These are phyloP conservation scores for Verticillium alfalfae DNA, from an alignment of 2,329 filamentous ascomycete genomes.

Conservation along the genomic window DNA sequence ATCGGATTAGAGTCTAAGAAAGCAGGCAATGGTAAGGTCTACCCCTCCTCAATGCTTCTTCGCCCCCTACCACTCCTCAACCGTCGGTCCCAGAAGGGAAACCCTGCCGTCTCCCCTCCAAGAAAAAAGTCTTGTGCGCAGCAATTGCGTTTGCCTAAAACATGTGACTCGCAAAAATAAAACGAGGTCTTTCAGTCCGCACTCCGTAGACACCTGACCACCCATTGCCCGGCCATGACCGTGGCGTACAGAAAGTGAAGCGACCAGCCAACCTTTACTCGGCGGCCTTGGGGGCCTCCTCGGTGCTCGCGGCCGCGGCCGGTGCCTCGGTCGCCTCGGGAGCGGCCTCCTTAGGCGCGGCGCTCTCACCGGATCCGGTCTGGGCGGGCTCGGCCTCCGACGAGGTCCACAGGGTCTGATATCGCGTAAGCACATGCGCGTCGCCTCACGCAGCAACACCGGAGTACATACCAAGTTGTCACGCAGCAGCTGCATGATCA, in stretches of 20 bases:
- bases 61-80: conserved; percentile 25
- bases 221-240: conserved; percentile 37
- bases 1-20: conserved; percentile 52
- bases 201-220: conserved; percentile 60
- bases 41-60: conserved; percentile 43
- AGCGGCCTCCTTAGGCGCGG: conserved; percentile 43
- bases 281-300: conserved; percentile 62
- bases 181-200: conserved; percentile 50
- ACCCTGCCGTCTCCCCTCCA: conserved; percentile 19
- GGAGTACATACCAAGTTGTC: conserved; percentile 75
- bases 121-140: conserved; percentile 30
- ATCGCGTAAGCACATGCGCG: neutral
- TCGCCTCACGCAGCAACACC: neutral
- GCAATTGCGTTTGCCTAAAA: conserved; percentile 31
- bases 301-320: conserved; percentile 43
- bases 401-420: conserved; percentile 95
- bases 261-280: conserved; percentile 40
- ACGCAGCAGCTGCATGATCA: conserved; percentile 97
- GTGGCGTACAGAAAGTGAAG: conserved; percentile 21
- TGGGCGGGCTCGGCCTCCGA: conserved; percentile 87
- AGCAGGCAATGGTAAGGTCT: conserved; percentile 36
- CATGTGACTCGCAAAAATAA: conserved; percentile 43
- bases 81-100: conserved; percentile 25
- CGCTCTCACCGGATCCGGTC: conserved; percentile 39
- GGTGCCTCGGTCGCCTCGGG: conserved; percentile 52